These are phyloP conservation scores for Trichoderma citrinoviride DNA, from an alignment of 2,329 filamentous ascomycete genomes.

Conservation along the genomic window DNA sequence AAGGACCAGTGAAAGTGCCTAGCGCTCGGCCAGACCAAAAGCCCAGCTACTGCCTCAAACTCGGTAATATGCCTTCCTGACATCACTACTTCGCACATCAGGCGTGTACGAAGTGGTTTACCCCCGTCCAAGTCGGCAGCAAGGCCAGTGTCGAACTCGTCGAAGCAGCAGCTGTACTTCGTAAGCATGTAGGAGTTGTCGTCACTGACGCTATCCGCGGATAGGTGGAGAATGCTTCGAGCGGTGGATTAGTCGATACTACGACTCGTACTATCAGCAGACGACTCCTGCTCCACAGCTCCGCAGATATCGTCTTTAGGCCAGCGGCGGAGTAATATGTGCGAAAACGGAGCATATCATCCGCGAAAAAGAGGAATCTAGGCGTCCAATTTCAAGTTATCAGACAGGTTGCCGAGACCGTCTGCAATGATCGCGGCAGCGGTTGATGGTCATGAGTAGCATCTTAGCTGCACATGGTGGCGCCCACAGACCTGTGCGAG, in stretches of 20 bases:
- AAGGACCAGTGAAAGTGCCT: background rate
- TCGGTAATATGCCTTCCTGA: background rate
- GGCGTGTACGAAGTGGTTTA: background rate
- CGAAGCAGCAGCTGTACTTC: no score
- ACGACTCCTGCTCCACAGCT: background rate
- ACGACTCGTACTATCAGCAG: background rate
- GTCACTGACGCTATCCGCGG: constrained; percentile 3
- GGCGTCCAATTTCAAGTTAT: background rate
- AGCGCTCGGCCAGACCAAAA: background rate
- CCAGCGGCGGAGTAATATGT: background rate
- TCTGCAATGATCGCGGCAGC: background rate
- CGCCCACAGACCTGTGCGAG: background rate
- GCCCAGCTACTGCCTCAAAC: background rate
- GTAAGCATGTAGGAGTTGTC: background rate
- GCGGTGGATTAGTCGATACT: background rate
- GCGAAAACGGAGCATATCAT: constrained; percentile 14
- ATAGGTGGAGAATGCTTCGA: constrained; percentile 3
- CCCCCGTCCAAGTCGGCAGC: background rate
- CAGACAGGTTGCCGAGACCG: background rate
- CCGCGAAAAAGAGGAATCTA: background rate
- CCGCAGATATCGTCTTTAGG: constrained; percentile 11
- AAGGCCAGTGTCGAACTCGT: background rate
- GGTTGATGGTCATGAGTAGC: background rate
- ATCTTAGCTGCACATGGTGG: background rate
- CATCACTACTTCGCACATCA: background rate